Base-by-base conservation (phyloP, 345 rosid genomes). In the Pistacia vera region DNA sequence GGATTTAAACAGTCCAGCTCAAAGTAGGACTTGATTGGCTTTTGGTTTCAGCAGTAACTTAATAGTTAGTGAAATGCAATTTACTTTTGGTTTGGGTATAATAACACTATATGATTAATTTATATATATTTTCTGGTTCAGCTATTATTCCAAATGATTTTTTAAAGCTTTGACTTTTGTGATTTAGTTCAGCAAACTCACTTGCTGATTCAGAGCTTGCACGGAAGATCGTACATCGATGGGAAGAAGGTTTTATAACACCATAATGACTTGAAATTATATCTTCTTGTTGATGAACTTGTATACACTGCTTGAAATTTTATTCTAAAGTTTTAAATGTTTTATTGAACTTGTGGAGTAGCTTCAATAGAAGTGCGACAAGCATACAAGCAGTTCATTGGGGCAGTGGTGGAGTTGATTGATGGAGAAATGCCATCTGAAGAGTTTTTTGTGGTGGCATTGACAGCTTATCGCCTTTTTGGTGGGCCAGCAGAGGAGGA, bases 291-390 rank as follows among this genome's bases (percentile, higher is more conserved):
- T 18, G 60, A 22, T 44, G 10, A 14, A 33, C 6, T 56, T 58
- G 28, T 16, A 17, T 56, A n/a, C 76, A 17, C 58, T 49, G 55
- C 72, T 57, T 64, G 41, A 58, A 57, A 14, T 74, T n/a, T 70
- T 44, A 71, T 60, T 30, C 25, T 60, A 33, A 73, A 55, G 70
- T 62, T 68, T 13, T 36, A 33, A 33, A 33, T 63, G 8, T 66
- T 68, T 49, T 67, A 71, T 61, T 78, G 78, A 71, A 73, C 69
- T 67, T 75, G 11, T 78, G 82, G 78, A 67, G 71, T 88, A 95
- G 98, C 98, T 79, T 88, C 98, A 36, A 25, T 77, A 2, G 96
- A 95, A 78, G 93, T 95, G 76, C 84, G 96, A 72, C 97, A 90
- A 85, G 90, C 84, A 4, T 95, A 93, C 81, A 93, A 86, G 81